Conservation (phyloP, 1,139 yeast genomes). For the Meyerozyma guilliermondii region DNA sequence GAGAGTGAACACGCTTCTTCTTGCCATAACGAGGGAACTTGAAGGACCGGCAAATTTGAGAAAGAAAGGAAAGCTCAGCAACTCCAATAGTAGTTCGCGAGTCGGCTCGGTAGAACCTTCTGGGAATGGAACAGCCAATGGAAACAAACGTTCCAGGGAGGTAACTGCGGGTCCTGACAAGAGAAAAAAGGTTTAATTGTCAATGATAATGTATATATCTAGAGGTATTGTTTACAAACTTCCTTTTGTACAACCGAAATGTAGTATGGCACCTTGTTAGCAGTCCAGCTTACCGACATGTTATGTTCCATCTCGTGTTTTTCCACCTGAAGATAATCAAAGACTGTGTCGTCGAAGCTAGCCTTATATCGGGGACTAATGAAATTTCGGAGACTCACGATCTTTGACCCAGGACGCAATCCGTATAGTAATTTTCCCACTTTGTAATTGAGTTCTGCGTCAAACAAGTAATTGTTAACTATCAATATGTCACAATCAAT, state of each 20-base stretch:
- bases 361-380: conserved; percentile 55
- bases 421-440: conserved; percentile 63
- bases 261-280: conserved; percentile 75
- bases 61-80: conserved; percentile 21
- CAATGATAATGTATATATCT: neutral
- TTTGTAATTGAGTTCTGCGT: conserved; percentile 60
- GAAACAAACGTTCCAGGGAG: neutral
- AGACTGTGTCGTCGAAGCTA: conserved; percentile 49
- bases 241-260: conserved; percentile 61
- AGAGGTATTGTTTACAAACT: neutral
- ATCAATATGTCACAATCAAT: conserved; percentile 66
- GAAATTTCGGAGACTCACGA: conserved; percentile 73
- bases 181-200: neutral
- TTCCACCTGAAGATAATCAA: conserved; percentile 64
- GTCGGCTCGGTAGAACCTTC: conserved; percentile 32
- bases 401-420: conserved; percentile 68
- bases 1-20: conserved; percentile 71
- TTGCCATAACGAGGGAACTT: conserved; percentile 74
- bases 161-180: neutral
- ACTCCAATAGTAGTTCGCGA: conserved; percentile 26
- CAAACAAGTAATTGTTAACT: conserved; percentile 80
- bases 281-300: conserved; percentile 84
- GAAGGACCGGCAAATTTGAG: conserved; percentile 58
- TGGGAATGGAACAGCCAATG: conserved; percentile 5
- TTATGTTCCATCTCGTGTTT: conserved; percentile 61